phyloP scores from a whole-genome alignment of 2,329 filamentous ascomycete genomes.

The Ophiostoma ulmi region DNA sequence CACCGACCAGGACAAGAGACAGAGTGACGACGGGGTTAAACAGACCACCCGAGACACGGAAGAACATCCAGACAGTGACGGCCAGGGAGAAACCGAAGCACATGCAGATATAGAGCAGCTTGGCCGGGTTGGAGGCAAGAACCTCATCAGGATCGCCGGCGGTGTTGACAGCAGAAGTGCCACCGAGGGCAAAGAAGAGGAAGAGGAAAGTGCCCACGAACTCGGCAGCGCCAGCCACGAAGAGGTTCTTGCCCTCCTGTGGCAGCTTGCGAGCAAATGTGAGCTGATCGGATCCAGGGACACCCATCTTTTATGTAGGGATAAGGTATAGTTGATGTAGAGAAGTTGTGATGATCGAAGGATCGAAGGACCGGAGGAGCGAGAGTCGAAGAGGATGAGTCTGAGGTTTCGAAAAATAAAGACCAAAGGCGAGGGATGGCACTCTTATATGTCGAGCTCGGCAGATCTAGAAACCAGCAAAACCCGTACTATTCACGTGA shows the following conservation, averaged over 20 bases:
- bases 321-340: background rate
- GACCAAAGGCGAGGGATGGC: background rate
- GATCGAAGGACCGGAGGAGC: background rate
- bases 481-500: background rate
- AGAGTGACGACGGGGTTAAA: slow-evolving; percentile 52
- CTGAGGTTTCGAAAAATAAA: background rate
- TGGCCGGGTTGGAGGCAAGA: slow-evolving; percentile 32
- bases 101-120: slow-evolving; percentile 46
- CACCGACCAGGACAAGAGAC: slow-evolving; percentile 54
- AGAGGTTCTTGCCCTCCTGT: slow-evolving; percentile 32
- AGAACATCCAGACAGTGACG: slow-evolving; percentile 55
- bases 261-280: slow-evolving; percentile 25
- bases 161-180: slow-evolving; percentile 31
- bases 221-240: slow-evolving; percentile 45
- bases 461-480: background rate
- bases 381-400: background rate
- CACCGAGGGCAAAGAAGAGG: slow-evolving; percentile 38
- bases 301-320: slow-evolving; percentile 16
- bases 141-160: slow-evolving; percentile 24
- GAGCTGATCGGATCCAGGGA: slow-evolving; percentile 3
- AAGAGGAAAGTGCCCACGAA: slow-evolving; percentile 52
- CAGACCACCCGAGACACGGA: slow-evolving; percentile 48
- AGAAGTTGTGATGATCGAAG: background rate
- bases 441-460: background rate
- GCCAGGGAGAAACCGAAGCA: slow-evolving; percentile 48